Evolutionary conservation across 768 basidiomycete genomes (phyloP), one percentile per base, ranked within the genome.

Genomic region (Lentinula boryana): DNA sequence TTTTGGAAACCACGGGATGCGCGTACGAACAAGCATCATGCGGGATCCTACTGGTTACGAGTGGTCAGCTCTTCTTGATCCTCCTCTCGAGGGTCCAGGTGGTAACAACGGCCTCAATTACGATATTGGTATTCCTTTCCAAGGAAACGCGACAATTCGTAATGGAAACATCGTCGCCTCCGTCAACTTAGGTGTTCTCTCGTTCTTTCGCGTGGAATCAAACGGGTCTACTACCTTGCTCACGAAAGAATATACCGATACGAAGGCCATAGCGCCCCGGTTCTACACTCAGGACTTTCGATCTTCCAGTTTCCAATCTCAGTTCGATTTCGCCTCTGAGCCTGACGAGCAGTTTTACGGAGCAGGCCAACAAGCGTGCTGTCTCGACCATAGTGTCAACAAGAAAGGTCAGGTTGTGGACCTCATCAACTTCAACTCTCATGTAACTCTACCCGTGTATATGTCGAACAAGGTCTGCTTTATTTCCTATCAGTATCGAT

Each of bases 341-440:
- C 68, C 71, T 13, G 68, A 71, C 27, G 75, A 76, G 52, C 71
- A 72, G 60, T 71, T 76, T 58, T 75, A 71, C 63, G 75, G 74
- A 4, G 64, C 67, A 5, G 75, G 75, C 2, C 74, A 76, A 62
- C 75, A 75, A 48, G 68, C 74, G 9, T 75, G 74, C 60, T 75
- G 74, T 62, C 71, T 68, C 13, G 74, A 75, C 53, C 64, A 74
- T 60, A 67, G 72, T 0, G 70, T 76, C 2, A 75, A 75, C 61
- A 74, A 75, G 67, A 76, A 76, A 66, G 71, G 73, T 2, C 72
- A 76, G 55, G 70, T 71, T n/a, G 67, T 75, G 16, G 74, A 76
- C 60, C 58, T 76, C 18, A 69, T 74, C 36, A 75, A 75, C 53
- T 76, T 66, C 58, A 75, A 76, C 56, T 74, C 73, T 3, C 72